These are phyloP conservation scores for Graphilbum fragrans DNA, from an alignment of 2,329 filamentous ascomycete species.

Conservation along the genomic window DNA sequence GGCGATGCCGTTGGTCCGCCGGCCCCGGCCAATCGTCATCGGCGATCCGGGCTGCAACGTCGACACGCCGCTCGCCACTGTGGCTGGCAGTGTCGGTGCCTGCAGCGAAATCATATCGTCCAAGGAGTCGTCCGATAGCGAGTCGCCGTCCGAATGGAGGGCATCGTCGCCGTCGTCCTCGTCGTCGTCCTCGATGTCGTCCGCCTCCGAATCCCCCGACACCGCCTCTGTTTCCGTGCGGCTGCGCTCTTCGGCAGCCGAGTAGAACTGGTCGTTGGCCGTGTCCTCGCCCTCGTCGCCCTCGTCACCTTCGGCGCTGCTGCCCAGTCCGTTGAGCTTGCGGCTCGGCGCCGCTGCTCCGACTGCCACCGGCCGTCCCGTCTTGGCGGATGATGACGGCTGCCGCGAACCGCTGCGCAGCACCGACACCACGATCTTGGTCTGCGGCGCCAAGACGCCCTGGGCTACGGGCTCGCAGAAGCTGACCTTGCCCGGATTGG, in stretches of 20 bases:
- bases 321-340: slow-evolving; percentile 43
- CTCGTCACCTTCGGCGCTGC: slow-evolving; percentile 52
- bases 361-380: slow-evolving; percentile 2
- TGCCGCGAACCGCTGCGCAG: slow-evolving; percentile 34
- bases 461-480: slow-evolving; percentile 94
- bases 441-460: slow-evolving; percentile 63
- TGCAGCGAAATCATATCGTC: slow-evolving; percentile 89
- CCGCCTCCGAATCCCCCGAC: slow-evolving; percentile 13
- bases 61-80: slow-evolving; percentile 66
- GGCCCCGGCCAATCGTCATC: slow-evolving; percentile 54
- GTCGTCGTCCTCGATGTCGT: slow-evolving; percentile 53
- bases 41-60: slow-evolving; percentile 73
- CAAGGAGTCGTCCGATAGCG: slow-evolving; percentile 76
- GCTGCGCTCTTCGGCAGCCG: slow-evolving; percentile 70
- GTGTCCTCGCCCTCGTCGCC: slow-evolving; percentile 62
- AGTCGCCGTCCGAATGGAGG: slow-evolving; percentile 68
- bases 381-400: slow-evolving; percentile 56
- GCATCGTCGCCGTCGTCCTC: slow-evolving; percentile 66
- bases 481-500: slow-evolving; percentile 75
- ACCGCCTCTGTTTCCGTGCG: slow-evolving; percentile 41
- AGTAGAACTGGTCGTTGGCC: slow-evolving; percentile 84
- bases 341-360: slow-evolving; percentile 28
- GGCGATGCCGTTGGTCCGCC: slow-evolving; percentile 56
- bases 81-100: slow-evolving; percentile 65
- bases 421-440: slow-evolving; percentile 71